Evolutionary conservation across 75 land plant species (phyloP).

Genomic region (Sequoia sempervirens): DNA sequence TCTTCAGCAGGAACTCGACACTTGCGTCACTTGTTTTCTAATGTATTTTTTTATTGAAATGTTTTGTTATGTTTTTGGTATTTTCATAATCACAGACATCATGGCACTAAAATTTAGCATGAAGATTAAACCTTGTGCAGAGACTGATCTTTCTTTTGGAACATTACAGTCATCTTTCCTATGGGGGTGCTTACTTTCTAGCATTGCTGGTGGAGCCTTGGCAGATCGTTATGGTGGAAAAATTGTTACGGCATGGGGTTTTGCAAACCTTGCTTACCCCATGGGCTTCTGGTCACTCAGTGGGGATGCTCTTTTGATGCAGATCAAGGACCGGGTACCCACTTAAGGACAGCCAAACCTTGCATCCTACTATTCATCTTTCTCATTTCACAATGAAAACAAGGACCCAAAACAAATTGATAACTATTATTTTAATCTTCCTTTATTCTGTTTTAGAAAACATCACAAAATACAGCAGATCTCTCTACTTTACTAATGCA

Average conservation of each 20-base stretch:
- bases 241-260: slow-evolving; percentile 77
- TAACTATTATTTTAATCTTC: too few species aligned
- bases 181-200: slow-evolving; percentile 91
- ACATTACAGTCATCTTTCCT: slow-evolving; percentile 85
- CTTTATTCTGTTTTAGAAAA: too few species aligned
- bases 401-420: too few species aligned
- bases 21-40: too few species aligned
- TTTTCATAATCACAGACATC: neutral
- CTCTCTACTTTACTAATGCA: too few species aligned
- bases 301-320: slow-evolving; percentile 38
- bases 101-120: neutral
- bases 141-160: slow-evolving; percentile 1
- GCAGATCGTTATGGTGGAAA: slow-evolving; percentile 93
- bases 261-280: slow-evolving; percentile 73
- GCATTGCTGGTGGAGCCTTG: slow-evolving; percentile 80
- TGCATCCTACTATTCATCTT: too few species aligned
- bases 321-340: too few species aligned
- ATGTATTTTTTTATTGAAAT: neutral
- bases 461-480: too few species aligned
- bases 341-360: too few species aligned
- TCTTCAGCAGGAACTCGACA: too few species aligned
- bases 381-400: too few species aligned
- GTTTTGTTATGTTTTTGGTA: neutral
- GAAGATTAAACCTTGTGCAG: neutral
- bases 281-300: slow-evolving; percentile 88